phyloP scores from a whole-genome alignment of 2,329 filamentous ascomycete genomes.

The Xylariaceae sp. region DNA sequence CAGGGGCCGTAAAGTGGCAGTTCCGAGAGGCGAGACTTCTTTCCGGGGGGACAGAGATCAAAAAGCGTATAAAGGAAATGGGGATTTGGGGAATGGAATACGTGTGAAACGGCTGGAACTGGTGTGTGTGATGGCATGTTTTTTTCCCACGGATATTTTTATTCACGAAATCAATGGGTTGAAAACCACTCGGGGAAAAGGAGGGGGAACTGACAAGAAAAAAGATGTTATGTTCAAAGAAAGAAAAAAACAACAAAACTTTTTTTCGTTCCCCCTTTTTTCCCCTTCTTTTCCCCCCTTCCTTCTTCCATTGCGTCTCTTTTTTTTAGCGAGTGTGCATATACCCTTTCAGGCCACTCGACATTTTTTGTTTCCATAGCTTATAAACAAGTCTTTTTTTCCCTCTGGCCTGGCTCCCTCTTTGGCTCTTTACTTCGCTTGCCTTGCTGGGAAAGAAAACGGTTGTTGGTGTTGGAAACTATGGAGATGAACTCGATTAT shows the following conservation, averaged over 20 bases:
- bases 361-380: background rate
- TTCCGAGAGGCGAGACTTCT: background rate
- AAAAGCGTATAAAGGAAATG: constrained; percentile 19
- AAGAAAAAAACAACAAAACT: background rate
- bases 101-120: background rate
- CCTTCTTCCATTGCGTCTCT: constrained; percentile 4
- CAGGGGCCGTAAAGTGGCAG: constrained; percentile 1
- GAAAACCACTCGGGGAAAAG: too few species aligned
- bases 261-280: constrained; percentile 8
- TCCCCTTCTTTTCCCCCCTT: background rate
- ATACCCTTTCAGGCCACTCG: constrained; percentile 15
- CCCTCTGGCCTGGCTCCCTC: too few species aligned
- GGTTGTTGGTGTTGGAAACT: background rate
- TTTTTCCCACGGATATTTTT: constrained; percentile 9
- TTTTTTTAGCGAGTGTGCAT: constrained; percentile 18
- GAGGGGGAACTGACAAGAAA: too few species aligned
- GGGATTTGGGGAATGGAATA: constrained; percentile 4
- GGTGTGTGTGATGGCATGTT: constrained; percentile 3
- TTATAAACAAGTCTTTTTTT: background rate
- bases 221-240: too few species aligned
- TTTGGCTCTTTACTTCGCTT: too few species aligned
- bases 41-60: constrained; percentile 13
- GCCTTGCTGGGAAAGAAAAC: too few species aligned
- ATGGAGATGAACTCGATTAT: background rate
- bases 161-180: constrained; percentile 3